phyloP scores from a whole-genome alignment of 164 flowering plant genomes.

The Protea cynaroides region DNA sequence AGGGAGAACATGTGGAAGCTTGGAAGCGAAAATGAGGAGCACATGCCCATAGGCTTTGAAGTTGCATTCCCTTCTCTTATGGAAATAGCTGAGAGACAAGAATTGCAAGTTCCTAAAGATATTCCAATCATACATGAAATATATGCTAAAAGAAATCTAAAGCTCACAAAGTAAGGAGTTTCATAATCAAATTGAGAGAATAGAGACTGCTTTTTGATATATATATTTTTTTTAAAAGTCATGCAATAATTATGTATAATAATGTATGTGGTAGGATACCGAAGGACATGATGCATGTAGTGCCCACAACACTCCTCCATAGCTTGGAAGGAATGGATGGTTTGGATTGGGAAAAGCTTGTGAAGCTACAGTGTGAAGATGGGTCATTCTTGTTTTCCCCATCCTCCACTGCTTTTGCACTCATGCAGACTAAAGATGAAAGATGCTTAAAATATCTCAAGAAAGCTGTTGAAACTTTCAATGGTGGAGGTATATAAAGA shows the following conservation, averaged over 20 bases:
- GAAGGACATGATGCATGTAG: constrained; percentile 59
- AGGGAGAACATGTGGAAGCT: constrained; percentile 52
- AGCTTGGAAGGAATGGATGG: constrained; percentile 93
- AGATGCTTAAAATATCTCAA: constrained; percentile 61
- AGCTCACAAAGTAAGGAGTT: constrained; percentile 53
- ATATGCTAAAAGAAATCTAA: constrained; percentile 45
- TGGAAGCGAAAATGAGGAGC: constrained; percentile 59
- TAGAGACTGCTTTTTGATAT: neutral
- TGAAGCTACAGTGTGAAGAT: constrained; percentile 60
- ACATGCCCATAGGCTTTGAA: constrained; percentile 96
- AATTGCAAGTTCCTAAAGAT: constrained; percentile 49
- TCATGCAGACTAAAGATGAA: constrained; percentile 62
- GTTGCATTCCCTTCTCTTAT: constrained; percentile 84
- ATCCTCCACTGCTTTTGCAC: constrained; percentile 90
- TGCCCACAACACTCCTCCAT: constrained; percentile 80
- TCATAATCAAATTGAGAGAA: too few relatives aligned
- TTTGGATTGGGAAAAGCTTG: constrained; percentile 78
- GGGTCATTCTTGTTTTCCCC: constrained; percentile 95
- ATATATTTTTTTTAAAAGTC: neutral
- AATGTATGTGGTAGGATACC: constrained; percentile 61
- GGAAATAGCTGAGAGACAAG: constrained; percentile 42
- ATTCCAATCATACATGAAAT: constrained; percentile 56
- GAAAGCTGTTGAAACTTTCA: constrained; percentile 51
- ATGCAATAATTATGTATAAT: neutral
- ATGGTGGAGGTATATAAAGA: constrained; percentile 88